phyloP scores from a whole-genome alignment of 169 alveolate genomes.

The Cryptosporidium meleagridis region DNA sequence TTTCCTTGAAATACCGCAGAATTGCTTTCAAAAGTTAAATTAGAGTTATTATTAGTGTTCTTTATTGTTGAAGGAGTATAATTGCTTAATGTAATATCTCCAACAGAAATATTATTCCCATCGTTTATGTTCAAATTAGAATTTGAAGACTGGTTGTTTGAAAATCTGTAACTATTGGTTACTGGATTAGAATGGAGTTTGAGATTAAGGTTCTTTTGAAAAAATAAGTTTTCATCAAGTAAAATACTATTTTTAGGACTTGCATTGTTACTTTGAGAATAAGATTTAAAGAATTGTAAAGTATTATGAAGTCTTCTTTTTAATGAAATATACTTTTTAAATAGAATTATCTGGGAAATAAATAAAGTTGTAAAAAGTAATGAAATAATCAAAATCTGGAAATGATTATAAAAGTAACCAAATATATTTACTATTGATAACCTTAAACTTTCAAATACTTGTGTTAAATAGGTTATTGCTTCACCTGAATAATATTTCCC shows the following conservation, averaged over 20 bases:
- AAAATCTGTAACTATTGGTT: background rate
- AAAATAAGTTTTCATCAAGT: constrained; percentile 18
- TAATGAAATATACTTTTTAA: constrained; percentile 25
- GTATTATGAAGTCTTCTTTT: constrained; percentile 62
- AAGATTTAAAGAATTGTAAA: constrained; percentile 44
- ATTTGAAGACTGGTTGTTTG: background rate
- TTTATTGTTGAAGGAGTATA: background rate
- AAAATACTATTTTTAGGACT: constrained; percentile 32
- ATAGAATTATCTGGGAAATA: constrained; percentile 15
- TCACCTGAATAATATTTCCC: constrained; percentile 1
- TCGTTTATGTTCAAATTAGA: background rate
- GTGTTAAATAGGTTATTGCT: background rate
- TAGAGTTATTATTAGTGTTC: background rate
- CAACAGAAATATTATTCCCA: background rate
- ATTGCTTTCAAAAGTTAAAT: background rate
- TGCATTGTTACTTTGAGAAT: background rate
- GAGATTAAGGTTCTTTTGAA: constrained; percentile 30
- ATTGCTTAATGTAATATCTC: background rate
- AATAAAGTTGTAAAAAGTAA: background rate
- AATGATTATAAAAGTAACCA: background rate
- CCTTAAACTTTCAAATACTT: background rate
- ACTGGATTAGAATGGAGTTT: constrained; percentile 50
- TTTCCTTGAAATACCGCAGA: background rate
- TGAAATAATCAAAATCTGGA: background rate
- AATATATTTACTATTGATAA: background rate